Percentiles rank a stretch among this genome's conserved stretches.
These are phyloP conservation scores for Sphagnum magellanicum DNA, from an alignment of 228 moss, liverwort and hornwort species.

Conservation along the genomic window DNA sequence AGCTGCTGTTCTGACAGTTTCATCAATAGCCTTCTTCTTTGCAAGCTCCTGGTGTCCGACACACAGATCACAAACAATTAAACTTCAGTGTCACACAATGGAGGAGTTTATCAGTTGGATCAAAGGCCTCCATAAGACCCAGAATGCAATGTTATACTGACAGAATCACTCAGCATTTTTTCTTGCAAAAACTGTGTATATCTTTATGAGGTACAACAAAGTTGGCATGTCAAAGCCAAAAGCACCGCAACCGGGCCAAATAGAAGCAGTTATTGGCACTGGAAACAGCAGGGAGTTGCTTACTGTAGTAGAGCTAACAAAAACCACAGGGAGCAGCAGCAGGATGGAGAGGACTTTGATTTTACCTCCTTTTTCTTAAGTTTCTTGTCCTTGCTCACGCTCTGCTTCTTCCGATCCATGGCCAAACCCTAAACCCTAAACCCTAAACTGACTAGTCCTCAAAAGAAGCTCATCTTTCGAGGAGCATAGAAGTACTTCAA, in stretches of 20 bases:
- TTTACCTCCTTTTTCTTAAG: slow-evolving; percentile 67
- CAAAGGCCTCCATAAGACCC: not conserved
- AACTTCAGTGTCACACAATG: not conserved
- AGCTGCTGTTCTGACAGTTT: slow-evolving; percentile 60
- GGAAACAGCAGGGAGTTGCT: too few species aligned
- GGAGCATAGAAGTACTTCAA: too few species aligned
- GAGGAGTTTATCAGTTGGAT: not conserved
- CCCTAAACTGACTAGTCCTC: too few species aligned
- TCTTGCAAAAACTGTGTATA: not conserved
- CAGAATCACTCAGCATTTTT: not conserved
- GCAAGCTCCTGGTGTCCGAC: slow-evolving; percentile 45
- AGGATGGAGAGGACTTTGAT: not conserved
- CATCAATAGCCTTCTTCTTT: slow-evolving; percentile 63
- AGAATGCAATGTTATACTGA: not conserved
- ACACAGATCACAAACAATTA: not conserved
- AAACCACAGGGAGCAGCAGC: not conserved
- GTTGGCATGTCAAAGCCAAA: not conserved
- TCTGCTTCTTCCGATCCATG: slow-evolving; percentile 39
- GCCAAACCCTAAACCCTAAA: not conserved
- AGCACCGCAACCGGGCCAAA: too few species aligned
- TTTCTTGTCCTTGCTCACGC: slow-evolving; percentile 55
- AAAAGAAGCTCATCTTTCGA: too few species aligned
- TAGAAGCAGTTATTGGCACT: too few species aligned
- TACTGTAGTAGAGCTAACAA: too few species aligned
- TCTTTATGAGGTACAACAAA: not conserved